Evolutionary conservation across 495 filamentous ascomycete species (phyloP), one percentile per base, ranked within the genome.

Genomic region (Penicillium herquei): DNA sequence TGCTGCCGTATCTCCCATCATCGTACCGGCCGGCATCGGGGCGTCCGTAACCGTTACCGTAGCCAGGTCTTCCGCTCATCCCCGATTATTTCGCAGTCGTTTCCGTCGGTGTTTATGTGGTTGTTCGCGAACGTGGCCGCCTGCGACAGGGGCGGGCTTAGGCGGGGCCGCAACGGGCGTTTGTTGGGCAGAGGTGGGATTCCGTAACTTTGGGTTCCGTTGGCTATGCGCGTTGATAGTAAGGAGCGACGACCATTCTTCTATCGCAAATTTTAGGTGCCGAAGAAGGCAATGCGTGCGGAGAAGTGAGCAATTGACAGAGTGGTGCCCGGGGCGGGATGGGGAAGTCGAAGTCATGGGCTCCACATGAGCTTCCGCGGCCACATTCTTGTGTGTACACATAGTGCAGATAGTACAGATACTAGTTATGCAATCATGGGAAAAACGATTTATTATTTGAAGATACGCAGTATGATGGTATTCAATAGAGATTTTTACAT

Each of bases 31-130:
- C 64, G 60, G 68, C 33, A 52, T 73, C 73, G 73, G 72, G 64
- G 62, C 76, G 70, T 52, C 72, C 73, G 66, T 76, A 71, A 57
- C 75, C 74, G 64, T 77, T 74, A 33, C 66, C 64, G 65, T 77
- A 73, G 42, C 70, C 68, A 52, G 52, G 65, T 67, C 72, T 64
- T 42, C 73, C 73, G 58, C 70, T 78, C 76, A 78, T 78, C 51
- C 62, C 71, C 66, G 56, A 52, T 52, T 14, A 33, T 49, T 45
- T 45, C 35, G 21, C 18, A 30, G 42, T 48, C 39, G 21, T n/a
- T 51, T 18, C 17, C 17, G 52, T 30, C 41, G 41, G 52, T 42
- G 48, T 41, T 44, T 44, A 31, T 33, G 51, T 31, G 50, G 16
- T 13, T 35, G 52, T n/a, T 48, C 50, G 45, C 37, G 31, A 44